Evolutionary conservation across 345 rosid genomes (phyloP), one percentile per base, ranked within the genome.

Genomic region (Salix purpurea): DNA sequence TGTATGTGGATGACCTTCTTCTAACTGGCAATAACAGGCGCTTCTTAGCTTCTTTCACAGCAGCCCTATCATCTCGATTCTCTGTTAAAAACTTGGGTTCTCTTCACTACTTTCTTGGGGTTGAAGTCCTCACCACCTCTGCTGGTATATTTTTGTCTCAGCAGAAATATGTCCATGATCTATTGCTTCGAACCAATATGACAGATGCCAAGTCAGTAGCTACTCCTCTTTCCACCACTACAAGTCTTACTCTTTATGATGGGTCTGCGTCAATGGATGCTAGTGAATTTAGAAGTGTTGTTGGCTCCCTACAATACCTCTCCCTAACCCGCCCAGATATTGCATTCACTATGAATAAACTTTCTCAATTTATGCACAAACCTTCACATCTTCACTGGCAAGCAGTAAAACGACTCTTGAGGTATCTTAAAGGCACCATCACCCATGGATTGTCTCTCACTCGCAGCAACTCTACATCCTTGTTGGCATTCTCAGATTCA

Each of bases 131-230:
- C 2, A 0, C 16, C 5, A 1, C 5, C 5, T 1, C 46, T 7
- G 2, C 12, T 4, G 0, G 18, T 4, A 6, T 9, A 1, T 0
- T 16, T 1, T 0, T 10, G 0, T 40, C 52, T 14, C 2, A 48
- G 0, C 19, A 1, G 0, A 0, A 4, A 1, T 48, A 48, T 1
- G 1, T 48, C 0, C 4, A 13, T 4, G 19, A 48, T 48, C 6
- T 48, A 0, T 6, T 14, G 0, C 4, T 16, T 1, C 19, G 21
- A 19, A 48, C 54, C 1, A 4, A 48, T 0, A 48, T 48, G 19
- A 0, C 2, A 4, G 54, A 5, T 14, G 54, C 21, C 0, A 48
- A 48, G 1, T 0, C 6, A 0, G 21, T 14, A 4, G 1, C 5
- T 19, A 48, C 54, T 0, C 21, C 54, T 4, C 19, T 48, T 0